Percentiles rank a stretch among this genome's conserved stretches.
Conservation (phyloP, 2,329 filamentous ascomycete genomes). For the Escovopsis sp. region DNA sequence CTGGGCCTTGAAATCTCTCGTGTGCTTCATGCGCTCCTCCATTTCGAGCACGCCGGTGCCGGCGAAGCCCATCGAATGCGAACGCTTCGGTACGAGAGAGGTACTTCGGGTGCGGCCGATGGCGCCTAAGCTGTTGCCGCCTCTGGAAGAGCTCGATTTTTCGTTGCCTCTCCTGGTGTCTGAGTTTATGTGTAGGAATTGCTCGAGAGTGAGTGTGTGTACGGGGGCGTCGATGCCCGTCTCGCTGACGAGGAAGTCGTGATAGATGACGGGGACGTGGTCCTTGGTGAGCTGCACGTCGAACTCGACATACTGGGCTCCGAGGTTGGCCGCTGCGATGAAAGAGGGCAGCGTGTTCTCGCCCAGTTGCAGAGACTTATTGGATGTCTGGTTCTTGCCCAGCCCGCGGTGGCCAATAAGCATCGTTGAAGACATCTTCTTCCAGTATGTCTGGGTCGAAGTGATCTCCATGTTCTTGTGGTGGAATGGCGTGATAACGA, state of each 20-base stretch:
- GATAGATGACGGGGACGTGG: slow-evolving; percentile 94
- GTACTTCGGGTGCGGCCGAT: slow-evolving; percentile 18
- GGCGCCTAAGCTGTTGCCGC: not conserved
- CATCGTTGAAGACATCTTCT: slow-evolving; percentile 79
- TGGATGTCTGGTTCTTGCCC: slow-evolving; percentile 76
- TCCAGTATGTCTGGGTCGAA: slow-evolving; percentile 91
- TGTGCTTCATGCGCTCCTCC: slow-evolving; percentile 91
- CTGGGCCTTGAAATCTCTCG: slow-evolving; percentile 83
- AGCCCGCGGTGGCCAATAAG: slow-evolving; percentile 58
- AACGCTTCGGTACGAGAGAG: slow-evolving; percentile 31
- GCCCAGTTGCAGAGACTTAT: slow-evolving; percentile 80
- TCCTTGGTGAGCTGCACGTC: slow-evolving; percentile 99
- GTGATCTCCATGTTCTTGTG: slow-evolving; percentile 91
- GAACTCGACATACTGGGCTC: slow-evolving; percentile 60
- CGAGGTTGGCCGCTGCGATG: slow-evolving; percentile 87
- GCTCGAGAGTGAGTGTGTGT: slow-evolving; percentile 85
- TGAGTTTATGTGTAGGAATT: slow-evolving; percentile 78
- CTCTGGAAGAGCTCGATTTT: slow-evolving; percentile 6
- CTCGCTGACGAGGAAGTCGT: slow-evolving; percentile 95
- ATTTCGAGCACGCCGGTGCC: slow-evolving; percentile 26
- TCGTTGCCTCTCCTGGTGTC: slow-evolving; percentile 23
- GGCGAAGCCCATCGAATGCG: slow-evolving; percentile 39
- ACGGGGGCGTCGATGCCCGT: slow-evolving; percentile 95
- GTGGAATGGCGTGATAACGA: slow-evolving; percentile 85
- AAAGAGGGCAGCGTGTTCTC: slow-evolving; percentile 96